phyloP scores from a whole-genome alignment of 129 eudicot genomes.

The Glebionis coronaria region DNA sequence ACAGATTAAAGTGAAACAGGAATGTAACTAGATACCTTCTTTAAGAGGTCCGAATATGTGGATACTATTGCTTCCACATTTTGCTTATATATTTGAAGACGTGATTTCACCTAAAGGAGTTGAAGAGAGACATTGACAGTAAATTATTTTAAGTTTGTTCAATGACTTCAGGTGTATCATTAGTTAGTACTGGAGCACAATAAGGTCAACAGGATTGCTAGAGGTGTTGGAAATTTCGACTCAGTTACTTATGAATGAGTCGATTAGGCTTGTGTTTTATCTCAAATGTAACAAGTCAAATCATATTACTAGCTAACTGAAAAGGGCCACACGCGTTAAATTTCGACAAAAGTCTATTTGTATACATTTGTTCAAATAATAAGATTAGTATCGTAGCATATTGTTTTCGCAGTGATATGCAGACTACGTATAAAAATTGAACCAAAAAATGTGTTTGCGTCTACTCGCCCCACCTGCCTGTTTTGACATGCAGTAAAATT shows the following conservation, averaged over 20 bases:
- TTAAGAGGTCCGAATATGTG: too few species aligned
- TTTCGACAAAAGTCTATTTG: too few species aligned
- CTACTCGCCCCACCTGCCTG: too few species aligned
- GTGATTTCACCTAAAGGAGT: slow-evolving; percentile 69
- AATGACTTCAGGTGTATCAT: background rate
- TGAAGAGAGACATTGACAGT: slow-evolving; percentile 12
- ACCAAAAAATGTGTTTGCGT: too few species aligned
- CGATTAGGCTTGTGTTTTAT: background rate
- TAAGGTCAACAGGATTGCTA: background rate
- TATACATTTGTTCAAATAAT: too few species aligned
- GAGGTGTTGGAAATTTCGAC: background rate
- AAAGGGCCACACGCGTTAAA: too few species aligned
- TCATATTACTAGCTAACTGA: too few species aligned
- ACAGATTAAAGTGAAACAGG: slow-evolving; percentile 13
- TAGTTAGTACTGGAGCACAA: background rate
- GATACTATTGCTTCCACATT: slow-evolving; percentile 73
- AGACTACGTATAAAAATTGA: too few species aligned
- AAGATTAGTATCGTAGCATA: too few species aligned
- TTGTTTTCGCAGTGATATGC: too few species aligned
- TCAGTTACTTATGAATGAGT: background rate
- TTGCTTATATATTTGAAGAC: slow-evolving; percentile 79
- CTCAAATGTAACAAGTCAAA: background rate
- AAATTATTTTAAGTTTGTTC: background rate
- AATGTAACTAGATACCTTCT: too few species aligned
- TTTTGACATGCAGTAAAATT: too few species aligned